Evolutionary conservation across 2,329 filamentous ascomycete genomes (phyloP).

Genomic region (Scorias spongiosa): DNA sequence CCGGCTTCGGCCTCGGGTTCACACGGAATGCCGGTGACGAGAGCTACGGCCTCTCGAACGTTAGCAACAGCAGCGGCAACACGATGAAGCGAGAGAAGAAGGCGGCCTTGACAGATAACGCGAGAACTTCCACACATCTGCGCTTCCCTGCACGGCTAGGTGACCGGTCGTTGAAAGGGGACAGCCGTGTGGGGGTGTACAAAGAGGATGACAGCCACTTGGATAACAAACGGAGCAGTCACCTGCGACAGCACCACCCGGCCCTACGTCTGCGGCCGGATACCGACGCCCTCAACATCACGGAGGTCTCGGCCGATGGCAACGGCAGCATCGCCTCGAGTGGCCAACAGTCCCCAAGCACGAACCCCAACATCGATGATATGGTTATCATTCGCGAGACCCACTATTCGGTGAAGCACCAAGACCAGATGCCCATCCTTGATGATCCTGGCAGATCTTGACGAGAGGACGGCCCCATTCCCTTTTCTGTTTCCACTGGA

Average conservation of each 20-base stretch:
- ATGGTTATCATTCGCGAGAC: constrained; percentile 16
- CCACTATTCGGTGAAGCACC: constrained; percentile 12
- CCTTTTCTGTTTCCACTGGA: no score
- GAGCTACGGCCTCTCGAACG: constrained; percentile 13
- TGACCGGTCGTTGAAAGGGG: no score
- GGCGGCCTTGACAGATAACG: not conserved
- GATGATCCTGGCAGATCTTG: no score
- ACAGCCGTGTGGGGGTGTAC: no score
- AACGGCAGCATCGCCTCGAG: constrained; percentile 6
- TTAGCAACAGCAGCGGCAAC: not conserved
- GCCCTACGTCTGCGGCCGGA: constrained; percentile 10
- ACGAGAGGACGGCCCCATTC: no score
- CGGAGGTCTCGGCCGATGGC: constrained; percentile 7
- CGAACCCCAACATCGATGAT: constrained; percentile 7
- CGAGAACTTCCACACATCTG: no score
- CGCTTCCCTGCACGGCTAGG: no score
- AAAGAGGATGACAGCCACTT: no score
- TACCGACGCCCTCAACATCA: constrained; percentile 2
- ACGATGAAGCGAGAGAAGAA: not conserved
- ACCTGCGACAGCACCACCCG: not conserved
- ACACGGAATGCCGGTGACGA: constrained; percentile 15
- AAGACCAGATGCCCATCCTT: constrained; percentile 1
- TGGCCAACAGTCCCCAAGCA: constrained; percentile 2
- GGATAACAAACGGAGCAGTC: no score
- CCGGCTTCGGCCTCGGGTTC: constrained; percentile 22